These are phyloP conservation scores for Usnea hakonensis DNA, from an alignment of 495 filamentous ascomycete genomes.

Conservation along the genomic window DNA sequence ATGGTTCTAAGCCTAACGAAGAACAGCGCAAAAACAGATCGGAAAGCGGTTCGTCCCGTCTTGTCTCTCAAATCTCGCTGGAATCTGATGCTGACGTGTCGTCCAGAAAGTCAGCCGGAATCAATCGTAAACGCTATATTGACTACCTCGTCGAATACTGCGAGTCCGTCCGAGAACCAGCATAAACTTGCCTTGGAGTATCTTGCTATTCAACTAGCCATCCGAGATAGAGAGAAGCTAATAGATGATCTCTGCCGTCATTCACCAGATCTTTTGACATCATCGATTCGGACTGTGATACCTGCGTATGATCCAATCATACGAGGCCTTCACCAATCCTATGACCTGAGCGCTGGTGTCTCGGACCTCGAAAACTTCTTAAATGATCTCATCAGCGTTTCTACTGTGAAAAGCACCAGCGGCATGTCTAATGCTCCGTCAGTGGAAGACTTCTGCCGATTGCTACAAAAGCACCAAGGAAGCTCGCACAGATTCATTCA, in stretches of 20 bases:
- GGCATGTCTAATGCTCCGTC: slow-evolving; percentile 34
- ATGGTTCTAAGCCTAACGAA: slow-evolving; percentile 36
- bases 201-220: slow-evolving; percentile 47
- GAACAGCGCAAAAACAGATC: slow-evolving; percentile 42
- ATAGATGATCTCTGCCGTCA: slow-evolving; percentile 47
- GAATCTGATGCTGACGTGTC: background rate
- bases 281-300: slow-evolving; percentile 47
- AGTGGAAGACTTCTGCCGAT: slow-evolving; percentile 53
- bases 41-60: slow-evolving; percentile 27
- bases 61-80: too few species aligned
- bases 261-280: slow-evolving; percentile 52
- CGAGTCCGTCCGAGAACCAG: slow-evolving; percentile 38
- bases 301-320: slow-evolving; percentile 60
- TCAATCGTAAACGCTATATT: slow-evolving; percentile 50
- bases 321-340: slow-evolving; percentile 51
- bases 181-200: slow-evolving; percentile 52
- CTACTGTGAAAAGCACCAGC: slow-evolving; percentile 22
- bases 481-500: slow-evolving; percentile 54
- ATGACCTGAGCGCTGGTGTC: slow-evolving; percentile 54
- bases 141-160: slow-evolving; percentile 14
- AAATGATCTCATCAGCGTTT: slow-evolving; percentile 48
- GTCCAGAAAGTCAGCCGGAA: slow-evolving; percentile 2
- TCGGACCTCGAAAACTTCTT: slow-evolving; percentile 51
- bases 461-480: slow-evolving; percentile 47
- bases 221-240: slow-evolving; percentile 55